A percentile compares a stretch with the other conserved stretches of the same genome.
phyloP scores from a whole-genome alignment of 441 rosid species.

The Geranium incanum region DNA sequence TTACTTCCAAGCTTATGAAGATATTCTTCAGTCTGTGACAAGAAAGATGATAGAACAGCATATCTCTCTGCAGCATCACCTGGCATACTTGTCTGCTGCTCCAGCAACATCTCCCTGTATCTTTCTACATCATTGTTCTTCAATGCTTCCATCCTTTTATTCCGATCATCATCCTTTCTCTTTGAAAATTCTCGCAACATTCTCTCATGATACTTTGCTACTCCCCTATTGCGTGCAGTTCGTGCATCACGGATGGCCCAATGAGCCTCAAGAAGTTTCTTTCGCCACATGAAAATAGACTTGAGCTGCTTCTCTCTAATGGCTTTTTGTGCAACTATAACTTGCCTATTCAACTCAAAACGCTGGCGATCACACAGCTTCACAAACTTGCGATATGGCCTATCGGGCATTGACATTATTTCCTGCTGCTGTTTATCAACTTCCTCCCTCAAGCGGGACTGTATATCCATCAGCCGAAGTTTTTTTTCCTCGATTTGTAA shows the following conservation, averaged over 20 bases:
- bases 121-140: slow-evolving; percentile 99
- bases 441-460: slow-evolving; percentile 85
- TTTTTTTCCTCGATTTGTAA: slow-evolving; percentile 97
- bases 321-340: slow-evolving; percentile 79
- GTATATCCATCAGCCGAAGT: slow-evolving; percentile 71
- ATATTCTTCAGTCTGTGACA: slow-evolving; percentile 97
- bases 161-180: slow-evolving; percentile 92
- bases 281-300: slow-evolving; percentile 98
- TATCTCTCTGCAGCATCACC: slow-evolving; percentile 99
- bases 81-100: slow-evolving; percentile 83
- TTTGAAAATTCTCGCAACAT: slow-evolving; percentile 93
- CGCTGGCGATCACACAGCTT: slow-evolving; percentile 96
- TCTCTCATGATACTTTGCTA: slow-evolving; percentile 97
- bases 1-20: slow-evolving; percentile 88
- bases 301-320: slow-evolving; percentile 90
- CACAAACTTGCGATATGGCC: slow-evolving; percentile 97
- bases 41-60: slow-evolving; percentile 89
- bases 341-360: slow-evolving; percentile 83
- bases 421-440: slow-evolving; percentile 97
- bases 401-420: slow-evolving; percentile 99
- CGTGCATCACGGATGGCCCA: slow-evolving; percentile 99
- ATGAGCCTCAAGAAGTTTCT: slow-evolving; percentile 96
- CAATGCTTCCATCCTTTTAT: slow-evolving; percentile 98
- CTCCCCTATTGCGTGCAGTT: slow-evolving; percentile 97
- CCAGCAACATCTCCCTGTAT: slow-evolving; percentile 96